Evolutionary conservation across 306 rosid species (phyloP).

Genomic region (Cicer chorassanicum): DNA sequence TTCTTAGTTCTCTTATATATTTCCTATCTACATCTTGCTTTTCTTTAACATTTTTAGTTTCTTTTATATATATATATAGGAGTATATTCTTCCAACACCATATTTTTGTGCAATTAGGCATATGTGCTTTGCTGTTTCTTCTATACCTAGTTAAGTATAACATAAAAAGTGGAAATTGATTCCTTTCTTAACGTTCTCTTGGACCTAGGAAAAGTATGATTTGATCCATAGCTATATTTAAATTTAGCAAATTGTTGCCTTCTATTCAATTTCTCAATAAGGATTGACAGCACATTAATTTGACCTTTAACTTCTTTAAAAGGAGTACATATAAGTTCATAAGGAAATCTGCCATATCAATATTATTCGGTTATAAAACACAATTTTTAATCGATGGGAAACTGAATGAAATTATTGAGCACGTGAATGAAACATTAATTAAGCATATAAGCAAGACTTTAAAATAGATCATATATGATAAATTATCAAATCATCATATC

Average conservation of each 20-base stretch:
- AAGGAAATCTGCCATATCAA: too few relatives aligned
- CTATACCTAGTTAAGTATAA: slow-evolving; percentile 13
- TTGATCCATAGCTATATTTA: neutral
- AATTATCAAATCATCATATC: neutral
- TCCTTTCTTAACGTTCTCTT: slow-evolving; percentile 33
- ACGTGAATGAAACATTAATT: neutral
- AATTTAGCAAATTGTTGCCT: neutral
- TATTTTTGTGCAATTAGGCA: slow-evolving; percentile 10
- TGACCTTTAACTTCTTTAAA: too few relatives aligned
- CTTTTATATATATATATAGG: neutral
- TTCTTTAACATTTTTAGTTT: neutral
- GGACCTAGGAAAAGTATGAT: neutral
- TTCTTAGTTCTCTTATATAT: neutral
- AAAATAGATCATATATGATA: neutral
- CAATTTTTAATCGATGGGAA: too few relatives aligned
- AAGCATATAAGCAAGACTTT: neutral
- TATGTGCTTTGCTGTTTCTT: slow-evolving; percentile 40
- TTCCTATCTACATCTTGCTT: neutral
- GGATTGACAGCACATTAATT: too few relatives aligned
- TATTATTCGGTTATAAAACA: too few relatives aligned
- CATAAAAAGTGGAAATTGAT: slow-evolving; percentile 14
- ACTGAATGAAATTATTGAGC: too few relatives aligned
- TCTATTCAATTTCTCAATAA: neutral
- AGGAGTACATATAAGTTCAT: too few relatives aligned
- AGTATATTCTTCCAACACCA: neutral